Evolutionary conservation across 371 early-diverging fungal species (phyloP).

Genomic region (Mucor saturninus): DNA sequence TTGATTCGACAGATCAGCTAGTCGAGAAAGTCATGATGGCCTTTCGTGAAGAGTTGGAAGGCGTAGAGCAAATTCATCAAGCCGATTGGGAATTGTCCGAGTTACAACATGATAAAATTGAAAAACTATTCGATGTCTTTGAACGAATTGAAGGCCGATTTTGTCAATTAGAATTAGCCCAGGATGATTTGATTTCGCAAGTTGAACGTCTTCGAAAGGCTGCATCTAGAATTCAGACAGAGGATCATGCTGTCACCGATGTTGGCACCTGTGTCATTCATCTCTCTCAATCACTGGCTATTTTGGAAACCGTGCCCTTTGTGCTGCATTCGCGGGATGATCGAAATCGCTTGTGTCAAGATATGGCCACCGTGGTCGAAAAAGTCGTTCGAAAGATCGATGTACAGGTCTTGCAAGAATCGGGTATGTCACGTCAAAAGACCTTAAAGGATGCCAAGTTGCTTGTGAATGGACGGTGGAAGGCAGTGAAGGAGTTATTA

Average conservation of each 20-base stretch:
- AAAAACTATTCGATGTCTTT: conserved; percentile 52
- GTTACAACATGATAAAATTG: conserved; percentile 43
- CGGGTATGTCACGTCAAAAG: background rate
- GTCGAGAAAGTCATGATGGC: conserved; percentile 58
- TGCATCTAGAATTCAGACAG: conserved; percentile 5
- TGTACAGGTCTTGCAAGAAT: background rate
- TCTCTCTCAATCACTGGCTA: conserved; percentile 34
- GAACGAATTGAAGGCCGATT: conserved; percentile 52
- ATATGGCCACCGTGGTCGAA: conserved; percentile 28
- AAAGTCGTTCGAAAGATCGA: conserved; percentile 11
- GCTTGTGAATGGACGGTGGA: conserved; percentile 30
- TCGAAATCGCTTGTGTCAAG: conserved; percentile 31
- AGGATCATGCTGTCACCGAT: background rate
- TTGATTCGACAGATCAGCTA: conserved; percentile 59
- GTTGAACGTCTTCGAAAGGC: conserved; percentile 36
- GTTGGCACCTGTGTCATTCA: conserved; percentile 25
- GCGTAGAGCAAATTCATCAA: conserved; percentile 52
- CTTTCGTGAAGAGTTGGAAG: conserved; percentile 60
- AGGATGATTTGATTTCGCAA: conserved; percentile 43
- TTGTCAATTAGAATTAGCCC: conserved; percentile 40
- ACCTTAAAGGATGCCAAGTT: conserved; percentile 5
- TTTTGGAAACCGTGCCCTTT: conserved; percentile 38
- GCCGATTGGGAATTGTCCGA: conserved; percentile 51
- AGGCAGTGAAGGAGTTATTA: conserved; percentile 18
- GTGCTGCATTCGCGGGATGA: conserved; percentile 38